Evolutionary conservation across 202 grass and related monocot genomes (phyloP), one percentile per base, ranked within the genome.

Genomic region (Zizania palustris): DNA sequence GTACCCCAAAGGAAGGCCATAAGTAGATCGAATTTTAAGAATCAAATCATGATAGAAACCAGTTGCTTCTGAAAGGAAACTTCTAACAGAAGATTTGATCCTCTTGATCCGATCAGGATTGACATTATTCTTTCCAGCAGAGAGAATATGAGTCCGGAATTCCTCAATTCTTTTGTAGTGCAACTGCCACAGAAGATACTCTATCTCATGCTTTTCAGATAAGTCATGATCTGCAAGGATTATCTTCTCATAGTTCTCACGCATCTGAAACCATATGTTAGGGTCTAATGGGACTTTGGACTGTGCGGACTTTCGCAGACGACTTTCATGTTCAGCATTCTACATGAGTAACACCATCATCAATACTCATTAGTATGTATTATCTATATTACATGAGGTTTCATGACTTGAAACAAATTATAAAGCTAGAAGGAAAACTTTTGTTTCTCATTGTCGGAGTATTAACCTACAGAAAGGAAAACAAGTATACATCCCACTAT

Each of bases 111-210:
- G 80, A 80, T 94, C 88, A 57, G 76, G 38, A 7, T 74, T 88
- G 40, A 55, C 45, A 56, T 79, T 90, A 44, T 34, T 80, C 63
- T 87, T 93, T 9, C 60, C 79, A 71, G 57, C 91, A 33, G 85
- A 77, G 75, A 71, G 88, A 65, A 94, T 88, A 72, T 75, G 78
- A 11, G 71, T 77, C 74, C 91, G 80, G 42, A 90, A 94, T 35
- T 94, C 88, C 60, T 94, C 91, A 64, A 94, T 94, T 76, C 85
- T 87, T 79, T 81, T 87, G 73, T 91, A 94, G 76, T 94, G 91
- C 50, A 91, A 67, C 75, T 91, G 82, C 91, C 91, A 93, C 5
- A 93, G 83, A 60, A 83, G 70, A 77, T 82, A 86, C 20, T 91
- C 88, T 28, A 87, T 76, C 57, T 94, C 91, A 38, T 90, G 63